Base-by-base conservation (phyloP, 768 basidiomycete genomes). In the Suillus spraguei region DNA sequence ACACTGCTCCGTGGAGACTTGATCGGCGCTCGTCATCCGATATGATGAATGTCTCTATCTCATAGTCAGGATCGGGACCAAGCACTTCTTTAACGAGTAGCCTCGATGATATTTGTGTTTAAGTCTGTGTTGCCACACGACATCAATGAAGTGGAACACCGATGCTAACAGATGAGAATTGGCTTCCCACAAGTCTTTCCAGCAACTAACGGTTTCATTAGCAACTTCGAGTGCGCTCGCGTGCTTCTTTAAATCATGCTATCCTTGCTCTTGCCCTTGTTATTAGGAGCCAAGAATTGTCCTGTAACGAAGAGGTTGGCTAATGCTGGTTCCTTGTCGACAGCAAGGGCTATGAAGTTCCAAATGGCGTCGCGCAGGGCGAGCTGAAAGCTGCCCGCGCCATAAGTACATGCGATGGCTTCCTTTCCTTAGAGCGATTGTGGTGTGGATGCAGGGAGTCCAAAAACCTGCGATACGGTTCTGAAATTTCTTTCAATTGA, bases 241-340 rank as follows among this genome's bases (percentile, higher is more conserved):
- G 11, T 72, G 60, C 66, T 80, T 80, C 64, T 66, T 80, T 71
- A 53, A 74, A 33, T 76, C 66, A 64, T 67, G 42, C 4, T 38
- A 24, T 32, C 64, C 63, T 50, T 63, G 11, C 78, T 80, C 68
- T 81, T 84, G 60, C 74, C 66, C 28, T 68, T 74, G 42, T 64
- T 70, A 38, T 64, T 70, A 3, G 85, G 83, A 4, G 82, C 76
- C 56, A 82, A 82, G 67, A 92, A 89, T 47, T 85, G 83, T 4
- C 94, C 94, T 0, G 87, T 83, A 38, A 95, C 88, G 63, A 95
- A 88, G 33, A 97, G 79, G 60, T 87, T 82, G 2, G 91, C 88
- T 5, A 97, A 80, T 0, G 95, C 94, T 1, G 96, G 94, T 71
- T 95, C 94, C 65, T 89, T 90, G 68, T 92, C 88, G 16, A 96